Conservation (phyloP, 495 filamentous ascomycete genomes). For the Aspergillus asperescens region DNA sequence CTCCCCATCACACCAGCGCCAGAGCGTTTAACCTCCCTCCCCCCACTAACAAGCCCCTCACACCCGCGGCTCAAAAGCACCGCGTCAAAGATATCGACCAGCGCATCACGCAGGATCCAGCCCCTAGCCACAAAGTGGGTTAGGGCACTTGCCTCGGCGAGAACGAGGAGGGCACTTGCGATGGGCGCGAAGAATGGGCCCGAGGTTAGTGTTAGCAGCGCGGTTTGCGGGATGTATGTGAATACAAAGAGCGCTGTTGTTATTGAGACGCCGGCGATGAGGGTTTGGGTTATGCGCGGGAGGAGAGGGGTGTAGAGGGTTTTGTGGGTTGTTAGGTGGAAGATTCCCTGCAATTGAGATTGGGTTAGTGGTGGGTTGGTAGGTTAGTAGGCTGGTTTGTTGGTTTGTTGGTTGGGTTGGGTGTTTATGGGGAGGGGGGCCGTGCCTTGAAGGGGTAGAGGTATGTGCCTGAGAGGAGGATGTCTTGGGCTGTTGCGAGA, state of each 20-base stretch:
- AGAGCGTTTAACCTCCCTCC: slow-evolving; percentile 58
- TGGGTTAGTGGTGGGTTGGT: background rate
- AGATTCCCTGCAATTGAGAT: slow-evolving; percentile 66
- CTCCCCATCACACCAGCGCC: slow-evolving; percentile 50
- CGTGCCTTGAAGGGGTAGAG: slow-evolving; percentile 77
- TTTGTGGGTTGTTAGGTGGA: slow-evolving; percentile 58
- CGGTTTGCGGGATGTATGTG: slow-evolving; percentile 85
- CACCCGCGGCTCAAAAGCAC: slow-evolving; percentile 56
- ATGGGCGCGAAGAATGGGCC: slow-evolving; percentile 68
- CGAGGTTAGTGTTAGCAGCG: slow-evolving; percentile 70
- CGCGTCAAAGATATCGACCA: slow-evolving; percentile 90
- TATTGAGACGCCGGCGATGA: slow-evolving; percentile 64
- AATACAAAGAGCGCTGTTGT: slow-evolving; percentile 79
- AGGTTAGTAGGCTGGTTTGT: background rate
- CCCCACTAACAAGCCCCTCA: slow-evolving; percentile 58
- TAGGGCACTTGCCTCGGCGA: slow-evolving; percentile 76
- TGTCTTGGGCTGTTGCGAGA: slow-evolving; percentile 51
- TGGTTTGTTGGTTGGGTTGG: slow-evolving; percentile 41
- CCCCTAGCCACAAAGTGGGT: slow-evolving; percentile 67
- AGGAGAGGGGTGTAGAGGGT: slow-evolving; percentile 60
- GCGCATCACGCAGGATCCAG: slow-evolving; percentile 70
- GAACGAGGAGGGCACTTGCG: slow-evolving; percentile 68
- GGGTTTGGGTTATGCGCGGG: slow-evolving; percentile 60
- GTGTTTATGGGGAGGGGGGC: slow-evolving; percentile 39
- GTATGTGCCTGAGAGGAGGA: slow-evolving; percentile 70